A percentile compares a stretch with the other conserved stretches of the same genome.
Conservation (phyloP, 768 basidiomycete genomes). For the Tephrocybe sp. region DNA sequence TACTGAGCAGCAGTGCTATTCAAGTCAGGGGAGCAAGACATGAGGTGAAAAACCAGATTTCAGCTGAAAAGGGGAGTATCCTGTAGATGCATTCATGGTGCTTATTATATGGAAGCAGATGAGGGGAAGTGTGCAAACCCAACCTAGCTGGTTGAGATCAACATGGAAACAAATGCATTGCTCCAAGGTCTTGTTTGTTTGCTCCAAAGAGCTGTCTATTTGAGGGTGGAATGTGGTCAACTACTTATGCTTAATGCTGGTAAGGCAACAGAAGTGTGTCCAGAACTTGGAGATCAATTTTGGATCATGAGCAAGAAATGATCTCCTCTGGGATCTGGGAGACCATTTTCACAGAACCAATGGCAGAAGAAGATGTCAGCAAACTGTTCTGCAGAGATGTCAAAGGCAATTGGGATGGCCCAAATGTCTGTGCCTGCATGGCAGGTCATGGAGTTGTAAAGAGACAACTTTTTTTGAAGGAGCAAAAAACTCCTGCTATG, state of each 20-base stretch:
- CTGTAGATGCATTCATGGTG: too few species aligned
- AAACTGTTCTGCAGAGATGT: too few species aligned
- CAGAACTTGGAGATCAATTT: conserved; percentile 29
- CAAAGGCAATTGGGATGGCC: conserved; percentile 1
- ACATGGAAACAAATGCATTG: too few species aligned
- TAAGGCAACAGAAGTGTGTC: conserved; percentile 25
- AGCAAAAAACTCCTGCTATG: not conserved
- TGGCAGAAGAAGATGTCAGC: too few species aligned
- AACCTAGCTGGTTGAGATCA: too few species aligned
- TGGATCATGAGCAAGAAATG: conserved; percentile 30
- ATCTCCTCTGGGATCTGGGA: conserved; percentile 28
- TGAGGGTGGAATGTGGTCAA: conserved; percentile 39
- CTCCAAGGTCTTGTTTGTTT: too few species aligned
- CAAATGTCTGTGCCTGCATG: conserved; percentile 22
- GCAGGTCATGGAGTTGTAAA: conserved; percentile 23
- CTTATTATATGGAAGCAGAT: too few species aligned
- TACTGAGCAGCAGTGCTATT: conserved; percentile 22
- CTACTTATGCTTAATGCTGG: conserved; percentile 28
- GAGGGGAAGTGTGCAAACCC: too few species aligned
- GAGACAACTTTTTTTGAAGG: not conserved
- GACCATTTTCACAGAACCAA: conserved; percentile 33
- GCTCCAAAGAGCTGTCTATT: too few species aligned
- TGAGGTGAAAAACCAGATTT: too few species aligned
- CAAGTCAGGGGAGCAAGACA: too few species aligned
- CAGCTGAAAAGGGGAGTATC: conserved; percentile 9